Conservation (phyloP, 768 basidiomycete genomes). For the Porpolomopsis calyptriformis region DNA sequence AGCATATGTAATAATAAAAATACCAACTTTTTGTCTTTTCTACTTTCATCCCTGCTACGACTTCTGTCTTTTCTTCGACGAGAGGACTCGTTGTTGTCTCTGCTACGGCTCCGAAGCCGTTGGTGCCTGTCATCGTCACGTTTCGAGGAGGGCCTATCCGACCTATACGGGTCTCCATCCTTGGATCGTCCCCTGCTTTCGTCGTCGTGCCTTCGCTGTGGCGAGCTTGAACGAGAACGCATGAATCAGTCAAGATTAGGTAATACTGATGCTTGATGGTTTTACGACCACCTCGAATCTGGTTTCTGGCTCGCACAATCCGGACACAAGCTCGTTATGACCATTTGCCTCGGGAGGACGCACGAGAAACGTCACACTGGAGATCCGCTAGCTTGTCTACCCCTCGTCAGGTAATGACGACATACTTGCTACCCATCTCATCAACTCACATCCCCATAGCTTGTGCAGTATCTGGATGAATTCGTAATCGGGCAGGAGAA, state of each 20-base stretch:
- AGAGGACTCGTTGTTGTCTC: slow-evolving; percentile 17
- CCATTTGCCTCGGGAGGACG: slow-evolving; percentile 22
- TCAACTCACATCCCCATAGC: no score
- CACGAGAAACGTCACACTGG: slow-evolving; percentile 21
- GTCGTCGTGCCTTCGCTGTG: slow-evolving; percentile 30
- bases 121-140: slow-evolving; percentile 20
- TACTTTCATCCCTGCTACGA: slow-evolving; percentile 28
- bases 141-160: slow-evolving; percentile 22
- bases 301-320: slow-evolving; percentile 15
- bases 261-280: no score
- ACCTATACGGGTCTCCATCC: slow-evolving; percentile 26
- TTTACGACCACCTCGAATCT: not conserved
- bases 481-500: slow-evolving; percentile 86
- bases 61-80: slow-evolving; percentile 25
- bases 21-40: slow-evolving; percentile 38
- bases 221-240: slow-evolving; percentile 42
- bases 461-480: slow-evolving; percentile 77
- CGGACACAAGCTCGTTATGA: slow-evolving; percentile 52
- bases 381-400: slow-evolving; percentile 47
- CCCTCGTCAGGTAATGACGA: slow-evolving; percentile 36
- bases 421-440: no score
- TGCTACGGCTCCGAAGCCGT: slow-evolving; percentile 23
- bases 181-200: slow-evolving; percentile 26
- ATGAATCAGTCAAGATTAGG: slow-evolving; percentile 22
- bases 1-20: not conserved